Percentiles rank a stretch among this genome's conserved stretches.
phyloP scores from a whole-genome alignment of 768 basidiomycete genomes.

The Mycena kentingensis region DNA sequence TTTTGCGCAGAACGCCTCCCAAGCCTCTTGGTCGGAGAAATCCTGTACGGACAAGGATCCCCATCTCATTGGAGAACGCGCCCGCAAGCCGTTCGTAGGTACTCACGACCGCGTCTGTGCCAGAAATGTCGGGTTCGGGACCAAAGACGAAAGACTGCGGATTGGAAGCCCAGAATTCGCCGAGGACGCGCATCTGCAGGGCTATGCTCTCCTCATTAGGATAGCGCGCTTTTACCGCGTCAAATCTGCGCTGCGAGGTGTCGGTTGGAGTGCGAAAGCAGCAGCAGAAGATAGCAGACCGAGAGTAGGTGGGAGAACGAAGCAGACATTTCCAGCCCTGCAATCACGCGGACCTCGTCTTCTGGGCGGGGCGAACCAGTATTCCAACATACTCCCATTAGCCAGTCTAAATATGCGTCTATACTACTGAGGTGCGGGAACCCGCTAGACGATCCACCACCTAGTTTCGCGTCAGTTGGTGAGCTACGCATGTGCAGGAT shows the following conservation, averaged over 20 bases:
- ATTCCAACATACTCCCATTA: constrained; percentile 10
- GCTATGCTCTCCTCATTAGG: constrained; percentile 58
- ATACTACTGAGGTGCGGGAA: constrained; percentile 75
- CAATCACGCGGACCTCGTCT: background rate
- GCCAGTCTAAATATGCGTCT: constrained; percentile 24
- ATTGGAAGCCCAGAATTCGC: constrained; percentile 49
- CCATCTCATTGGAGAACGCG: constrained; percentile 35
- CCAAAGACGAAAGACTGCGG: constrained; percentile 14
- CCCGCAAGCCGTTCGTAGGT: background rate
- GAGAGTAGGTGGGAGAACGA: constrained; percentile 16
- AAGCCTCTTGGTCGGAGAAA: constrained; percentile 66
- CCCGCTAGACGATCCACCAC: constrained; percentile 79
- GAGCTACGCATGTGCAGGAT: background rate
- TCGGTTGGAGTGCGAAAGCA: background rate
- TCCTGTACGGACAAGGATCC: constrained; percentile 75
- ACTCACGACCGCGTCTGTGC: background rate
- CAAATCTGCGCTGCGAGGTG: constrained; percentile 42
- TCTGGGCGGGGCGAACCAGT: background rate
- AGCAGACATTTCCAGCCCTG: constrained; percentile 15
- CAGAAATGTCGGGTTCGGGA: constrained; percentile 26
- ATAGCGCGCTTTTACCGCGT: constrained; percentile 43
- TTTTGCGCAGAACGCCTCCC: constrained; percentile 52
- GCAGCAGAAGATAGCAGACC: constrained; percentile 9
- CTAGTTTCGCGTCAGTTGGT: constrained; percentile 38
- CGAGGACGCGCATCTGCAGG: constrained; percentile 54